Evolutionary conservation across 306 rosid species (phyloP), one percentile per base, ranked within the genome.

Genomic region (Begonia fuchsioides): DNA sequence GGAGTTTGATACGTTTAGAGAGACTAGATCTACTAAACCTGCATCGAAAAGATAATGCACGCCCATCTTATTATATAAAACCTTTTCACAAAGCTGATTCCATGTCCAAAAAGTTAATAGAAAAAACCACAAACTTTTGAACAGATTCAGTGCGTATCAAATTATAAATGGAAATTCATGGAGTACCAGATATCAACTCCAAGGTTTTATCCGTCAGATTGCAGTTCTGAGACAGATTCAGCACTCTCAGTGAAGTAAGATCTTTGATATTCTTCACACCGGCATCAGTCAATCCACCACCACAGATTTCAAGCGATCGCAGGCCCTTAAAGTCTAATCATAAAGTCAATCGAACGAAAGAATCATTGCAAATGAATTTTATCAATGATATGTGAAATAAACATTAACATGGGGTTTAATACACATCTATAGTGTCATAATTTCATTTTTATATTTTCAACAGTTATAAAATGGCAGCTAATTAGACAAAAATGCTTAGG

Each of bases 241-340:
- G 72, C 70, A 82, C 68, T 44, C 61, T 67, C 52, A 90, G 67
- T 45, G 84, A 90, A 32, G 97, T 78, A 38, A 90, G 82, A 44
- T 81, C 93, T 59, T 76, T 84, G 53, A 90, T 81, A 59, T 90
- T 81, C 64, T 79, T 81, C 43, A 84, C 66, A 51, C 97, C 97
- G 44, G 82, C 76, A 79, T 90, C 97, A 11, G 97, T 90, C 72
- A 90, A 58, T 59, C 90, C 84, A 53, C 97, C 97, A 9, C 97
- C 80, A 35, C 97, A 90, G 66, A 84, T 76, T 81, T 90, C 97
- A 52, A 90, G 78, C 61, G 95, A 84, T 71, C 69, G 83, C 58
- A 90, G 77, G 59, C 77, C 76, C 74, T 90, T 90, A 17, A 90
- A 79, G 62, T 80, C 97, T 90, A 80, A 44, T 63, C 60, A 39